A percentile compares a stretch with the other conserved stretches of the same genome.
These are phyloP conservation scores for Alternaria incomplexa DNA, from an alignment of 2,329 filamentous ascomycete species.

Conservation along the genomic window DNA sequence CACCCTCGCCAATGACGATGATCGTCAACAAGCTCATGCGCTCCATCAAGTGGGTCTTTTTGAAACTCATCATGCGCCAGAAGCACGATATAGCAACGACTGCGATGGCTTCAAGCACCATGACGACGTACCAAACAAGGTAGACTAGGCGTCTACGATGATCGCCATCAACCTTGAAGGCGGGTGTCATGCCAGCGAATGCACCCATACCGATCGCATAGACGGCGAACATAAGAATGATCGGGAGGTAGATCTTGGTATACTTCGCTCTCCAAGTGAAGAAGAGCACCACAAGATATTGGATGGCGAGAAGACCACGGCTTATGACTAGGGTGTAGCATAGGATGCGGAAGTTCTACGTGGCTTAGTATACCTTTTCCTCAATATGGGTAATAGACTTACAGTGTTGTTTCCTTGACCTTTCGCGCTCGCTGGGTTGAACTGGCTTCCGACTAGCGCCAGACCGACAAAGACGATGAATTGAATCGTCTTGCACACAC, in stretches of 20 bases:
- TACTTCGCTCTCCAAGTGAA: constrained; percentile 38
- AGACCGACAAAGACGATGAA: constrained; percentile 48
- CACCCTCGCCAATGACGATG: constrained; percentile 71
- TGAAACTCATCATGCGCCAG: constrained; percentile 65
- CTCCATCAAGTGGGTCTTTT: constrained; percentile 67
- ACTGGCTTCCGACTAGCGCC: constrained; percentile 45
- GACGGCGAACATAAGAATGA: constrained; percentile 38
- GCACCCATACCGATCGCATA: constrained; percentile 34
- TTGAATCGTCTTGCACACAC: constrained; percentile 45
- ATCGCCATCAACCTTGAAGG: constrained; percentile 29
- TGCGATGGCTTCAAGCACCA: constrained; percentile 59
- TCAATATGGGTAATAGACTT: neutral
- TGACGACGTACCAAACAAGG: constrained; percentile 51
- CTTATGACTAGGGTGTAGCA: constrained; percentile 46
- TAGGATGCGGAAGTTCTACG: constrained; percentile 43
- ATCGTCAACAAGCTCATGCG: constrained; percentile 69
- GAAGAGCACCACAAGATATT: constrained; percentile 44
- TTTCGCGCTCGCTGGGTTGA: constrained; percentile 36
- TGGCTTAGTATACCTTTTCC: constrained; percentile 4
- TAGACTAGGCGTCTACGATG: constrained; percentile 30
- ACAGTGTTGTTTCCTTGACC: constrained; percentile 38
- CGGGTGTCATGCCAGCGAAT: constrained; percentile 45
- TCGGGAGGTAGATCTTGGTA: constrained; percentile 42
- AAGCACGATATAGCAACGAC: constrained; percentile 61
- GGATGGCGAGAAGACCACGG: constrained; percentile 38